Conservation (phyloP, 345 rosid genomes). For the Mallotus nudiflorus region DNA sequence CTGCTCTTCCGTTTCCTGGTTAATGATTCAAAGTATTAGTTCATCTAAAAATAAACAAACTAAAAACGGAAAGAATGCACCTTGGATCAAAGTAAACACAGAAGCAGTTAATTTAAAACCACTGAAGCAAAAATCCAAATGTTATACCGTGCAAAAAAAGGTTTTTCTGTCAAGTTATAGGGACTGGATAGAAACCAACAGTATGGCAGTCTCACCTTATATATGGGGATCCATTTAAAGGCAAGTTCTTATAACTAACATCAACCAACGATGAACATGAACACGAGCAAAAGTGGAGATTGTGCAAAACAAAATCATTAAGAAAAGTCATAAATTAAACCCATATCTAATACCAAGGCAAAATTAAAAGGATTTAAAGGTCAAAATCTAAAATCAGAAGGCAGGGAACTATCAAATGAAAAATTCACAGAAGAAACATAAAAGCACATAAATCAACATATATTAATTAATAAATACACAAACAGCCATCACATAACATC, state of each 20-base stretch:
- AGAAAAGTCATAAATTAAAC: background rate
- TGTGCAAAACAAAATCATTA: background rate
- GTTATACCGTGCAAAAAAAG: background rate
- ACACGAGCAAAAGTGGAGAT: background rate
- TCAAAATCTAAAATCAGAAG: background rate
- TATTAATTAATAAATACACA: background rate
- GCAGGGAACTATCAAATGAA: background rate
- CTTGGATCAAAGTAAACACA: background rate
- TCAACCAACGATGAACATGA: background rate
- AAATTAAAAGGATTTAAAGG: background rate
- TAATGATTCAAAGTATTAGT: background rate
- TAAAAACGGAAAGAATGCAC: background rate
- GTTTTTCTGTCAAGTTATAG: background rate
- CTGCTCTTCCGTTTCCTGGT: slow-evolving; percentile 66
- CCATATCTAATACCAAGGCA: background rate
- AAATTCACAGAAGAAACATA: background rate
- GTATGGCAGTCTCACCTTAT: background rate
- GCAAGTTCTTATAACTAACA: background rate
- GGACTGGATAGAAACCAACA: background rate
- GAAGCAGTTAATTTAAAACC: background rate
- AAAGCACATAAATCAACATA: background rate
- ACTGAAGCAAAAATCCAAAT: background rate
- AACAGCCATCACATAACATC: background rate
- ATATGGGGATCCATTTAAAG: background rate
- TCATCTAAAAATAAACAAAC: background rate